Evolutionary conservation across 805 yeast genomes (phyloP).

Genomic region (Millerozyma acaciae): DNA sequence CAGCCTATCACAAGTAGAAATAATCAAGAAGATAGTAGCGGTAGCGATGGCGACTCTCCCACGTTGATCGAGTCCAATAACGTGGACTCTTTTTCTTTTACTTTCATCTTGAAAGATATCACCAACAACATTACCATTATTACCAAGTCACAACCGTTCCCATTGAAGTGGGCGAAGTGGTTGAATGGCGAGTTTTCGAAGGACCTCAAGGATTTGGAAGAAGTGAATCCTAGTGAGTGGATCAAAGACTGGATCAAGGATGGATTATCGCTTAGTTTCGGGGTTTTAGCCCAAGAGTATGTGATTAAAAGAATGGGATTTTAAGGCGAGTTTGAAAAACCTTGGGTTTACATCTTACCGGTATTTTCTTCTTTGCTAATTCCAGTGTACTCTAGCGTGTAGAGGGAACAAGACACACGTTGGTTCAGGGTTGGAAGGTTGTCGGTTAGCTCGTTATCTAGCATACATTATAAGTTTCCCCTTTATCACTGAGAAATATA

Average conservation of each 20-base stretch:
- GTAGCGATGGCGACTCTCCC: slow-evolving; percentile 17
- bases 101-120: slow-evolving; percentile 71
- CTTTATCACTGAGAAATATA: no score
- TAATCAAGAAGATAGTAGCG: slow-evolving; percentile 23
- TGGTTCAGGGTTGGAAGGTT: no score
- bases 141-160: slow-evolving; percentile 86
- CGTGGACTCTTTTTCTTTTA: slow-evolving; percentile 64
- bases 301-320: slow-evolving; percentile 87
- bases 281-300: slow-evolving; percentile 85
- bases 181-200: slow-evolving; percentile 46
- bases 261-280: slow-evolving; percentile 75
- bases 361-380: no score
- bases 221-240: slow-evolving; percentile 42
- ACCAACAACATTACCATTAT: slow-evolving; percentile 71
- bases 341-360: no score
- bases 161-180: slow-evolving; percentile 92
- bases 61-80: slow-evolving; percentile 44
- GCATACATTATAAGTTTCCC: no score
- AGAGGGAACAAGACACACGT: no score
- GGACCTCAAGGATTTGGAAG: slow-evolving; percentile 18
- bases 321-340: no score
- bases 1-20: slow-evolving; percentile 52
- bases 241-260: slow-evolving; percentile 42
- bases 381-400: no score
- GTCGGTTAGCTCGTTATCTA: no score